Evolutionary conservation across 179 eudicot species (phyloP).

Genomic region (Beta lomatogona): DNA sequence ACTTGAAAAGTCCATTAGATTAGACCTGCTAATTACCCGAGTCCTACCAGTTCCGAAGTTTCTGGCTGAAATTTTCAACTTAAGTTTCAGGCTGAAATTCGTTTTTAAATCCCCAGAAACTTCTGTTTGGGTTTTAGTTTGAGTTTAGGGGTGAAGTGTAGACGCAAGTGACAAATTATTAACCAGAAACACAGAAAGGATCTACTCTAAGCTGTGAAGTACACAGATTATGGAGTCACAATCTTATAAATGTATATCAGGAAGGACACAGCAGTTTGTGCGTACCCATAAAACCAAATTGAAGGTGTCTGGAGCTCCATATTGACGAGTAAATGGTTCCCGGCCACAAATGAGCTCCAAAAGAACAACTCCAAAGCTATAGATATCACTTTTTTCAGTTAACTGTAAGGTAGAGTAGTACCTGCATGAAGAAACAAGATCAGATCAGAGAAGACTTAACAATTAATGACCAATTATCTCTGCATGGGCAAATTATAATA

Average conservation of each 20-base stretch:
- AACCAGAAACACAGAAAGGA: background rate
- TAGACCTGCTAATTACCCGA: background rate
- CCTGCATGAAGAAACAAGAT: constrained; percentile 37
- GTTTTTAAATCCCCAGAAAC: too few species aligned
- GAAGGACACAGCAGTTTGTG: background rate
- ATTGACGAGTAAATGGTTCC: constrained; percentile 60
- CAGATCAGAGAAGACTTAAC: background rate
- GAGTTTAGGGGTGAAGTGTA: background rate
- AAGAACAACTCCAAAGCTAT: constrained; percentile 83
- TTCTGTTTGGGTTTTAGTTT: background rate
- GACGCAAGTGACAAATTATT: background rate
- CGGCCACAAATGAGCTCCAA: constrained; percentile 86
- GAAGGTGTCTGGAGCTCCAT: constrained; percentile 74
- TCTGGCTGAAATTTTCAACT: too few species aligned
- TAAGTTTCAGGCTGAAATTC: too few species aligned
- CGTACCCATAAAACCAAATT: constrained; percentile 84
- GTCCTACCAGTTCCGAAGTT: too few species aligned
- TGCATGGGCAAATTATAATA: background rate
- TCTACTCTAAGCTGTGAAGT: background rate
- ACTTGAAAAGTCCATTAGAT: too few species aligned
- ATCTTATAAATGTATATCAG: background rate
- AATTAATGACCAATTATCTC: background rate
- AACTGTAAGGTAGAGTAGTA: constrained; percentile 77
- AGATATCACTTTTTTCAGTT: constrained; percentile 81
- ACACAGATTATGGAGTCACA: background rate